phyloP scores from a whole-genome alignment of 2,329 filamentous ascomycete species.

The Myriosclerotinia scirpicola region DNA sequence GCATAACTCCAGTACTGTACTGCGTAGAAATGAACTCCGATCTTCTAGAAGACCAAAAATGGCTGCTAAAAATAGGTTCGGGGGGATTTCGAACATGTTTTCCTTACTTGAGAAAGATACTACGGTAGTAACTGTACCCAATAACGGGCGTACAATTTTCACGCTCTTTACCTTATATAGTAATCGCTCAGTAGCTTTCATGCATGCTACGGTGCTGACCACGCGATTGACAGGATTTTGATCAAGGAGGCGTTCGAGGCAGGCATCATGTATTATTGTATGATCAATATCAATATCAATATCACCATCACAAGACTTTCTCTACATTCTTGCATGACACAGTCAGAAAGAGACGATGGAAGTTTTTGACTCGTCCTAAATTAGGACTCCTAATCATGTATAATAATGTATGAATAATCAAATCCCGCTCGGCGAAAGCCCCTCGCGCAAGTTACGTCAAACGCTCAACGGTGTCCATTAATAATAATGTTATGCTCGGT shows the following conservation, averaged over 20 bases:
- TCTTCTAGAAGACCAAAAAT: constrained; percentile 10
- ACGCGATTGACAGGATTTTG: constrained; percentile 17
- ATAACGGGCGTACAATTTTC: neutral
- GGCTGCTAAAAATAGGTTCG: constrained; percentile 10
- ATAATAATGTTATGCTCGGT: too few relatives aligned
- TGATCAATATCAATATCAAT: neutral
- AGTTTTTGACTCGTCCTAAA: constrained; percentile 8
- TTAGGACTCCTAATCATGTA: neutral
- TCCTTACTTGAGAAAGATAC: neutral
- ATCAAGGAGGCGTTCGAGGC: neutral
- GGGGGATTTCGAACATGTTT: neutral
- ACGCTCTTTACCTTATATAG: neutral
- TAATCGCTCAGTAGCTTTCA: neutral
- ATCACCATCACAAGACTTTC: neutral
- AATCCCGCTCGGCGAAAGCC: neutral
- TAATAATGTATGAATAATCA: neutral
- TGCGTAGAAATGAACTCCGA: constrained; percentile 9
- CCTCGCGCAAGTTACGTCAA: too few relatives aligned
- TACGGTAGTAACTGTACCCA: constrained; percentile 3
- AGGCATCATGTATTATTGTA: neutral
- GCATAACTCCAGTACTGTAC: neutral
- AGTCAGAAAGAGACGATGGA: neutral
- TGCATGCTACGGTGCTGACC: constrained; percentile 1
- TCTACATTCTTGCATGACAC: neutral
- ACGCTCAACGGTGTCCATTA: too few relatives aligned